A percentile compares a stretch with the other conserved stretches of the same genome.
Conservation (phyloP, 2,329 filamentous ascomycete species). For the Capronia americana region DNA sequence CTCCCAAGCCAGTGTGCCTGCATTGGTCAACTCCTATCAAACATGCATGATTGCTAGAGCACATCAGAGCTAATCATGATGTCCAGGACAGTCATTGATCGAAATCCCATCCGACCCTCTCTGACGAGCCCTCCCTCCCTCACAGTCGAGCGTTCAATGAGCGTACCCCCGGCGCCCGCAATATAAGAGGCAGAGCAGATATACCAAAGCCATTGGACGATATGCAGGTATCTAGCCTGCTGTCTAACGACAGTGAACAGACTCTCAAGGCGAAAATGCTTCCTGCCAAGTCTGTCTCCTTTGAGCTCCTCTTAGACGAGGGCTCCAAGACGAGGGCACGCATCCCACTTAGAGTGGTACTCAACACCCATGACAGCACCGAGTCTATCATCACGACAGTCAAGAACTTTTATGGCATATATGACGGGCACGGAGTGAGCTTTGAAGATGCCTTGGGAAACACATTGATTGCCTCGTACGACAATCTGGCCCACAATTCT, state of each 20-base stretch:
- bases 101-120: constrained; percentile 1
- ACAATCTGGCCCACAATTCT: constrained; percentile 94
- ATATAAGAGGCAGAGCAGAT: constrained; percentile 19
- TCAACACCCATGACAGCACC: constrained; percentile 93
- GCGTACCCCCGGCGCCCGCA: neutral
- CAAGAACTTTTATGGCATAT: constrained; percentile 98
- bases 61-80: constrained; percentile 15
- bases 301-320: constrained; percentile 66
- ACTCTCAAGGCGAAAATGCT: constrained; percentile 46
- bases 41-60: neutral
- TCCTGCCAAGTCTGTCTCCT: constrained; percentile 66
- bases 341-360: constrained; percentile 75
- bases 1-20: neutral
- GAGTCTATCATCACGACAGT: constrained; percentile 98
- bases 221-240: constrained; percentile 40
- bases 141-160: constrained; percentile 12
- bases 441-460: constrained; percentile 91
- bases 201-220: constrained; percentile 46
- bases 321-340: constrained; percentile 64
- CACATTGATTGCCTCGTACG: constrained; percentile 91
- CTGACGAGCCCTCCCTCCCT: constrained; percentile 1
- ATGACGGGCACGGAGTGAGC: constrained; percentile 86
- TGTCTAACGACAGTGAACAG: constrained; percentile 34
- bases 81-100: neutral
- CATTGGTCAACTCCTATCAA: constrained; percentile 2